Percentiles rank a stretch among this genome's conserved stretches.
These are phyloP conservation scores for Coemansia sp. DNA, from an alignment of 192 early-diverging fungal species.

Conservation along the genomic window DNA sequence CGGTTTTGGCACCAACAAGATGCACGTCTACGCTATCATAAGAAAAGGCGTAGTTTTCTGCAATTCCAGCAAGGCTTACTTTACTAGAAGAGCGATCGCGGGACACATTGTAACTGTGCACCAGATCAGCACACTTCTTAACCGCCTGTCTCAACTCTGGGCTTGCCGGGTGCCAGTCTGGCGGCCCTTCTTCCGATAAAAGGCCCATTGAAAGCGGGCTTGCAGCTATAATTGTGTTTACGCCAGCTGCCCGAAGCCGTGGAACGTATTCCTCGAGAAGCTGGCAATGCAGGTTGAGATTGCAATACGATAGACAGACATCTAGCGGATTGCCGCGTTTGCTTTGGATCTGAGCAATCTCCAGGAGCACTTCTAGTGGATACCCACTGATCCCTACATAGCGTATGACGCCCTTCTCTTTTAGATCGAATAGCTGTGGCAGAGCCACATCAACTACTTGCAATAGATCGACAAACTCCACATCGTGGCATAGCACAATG, in stretches of 20 bases:
- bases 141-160: constrained; percentile 53
- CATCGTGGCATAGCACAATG: constrained; percentile 71
- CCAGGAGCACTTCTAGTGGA: constrained; percentile 62
- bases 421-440: constrained; percentile 55
- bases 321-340: constrained; percentile 59
- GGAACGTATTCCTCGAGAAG: constrained; percentile 55
- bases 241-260: constrained; percentile 57
- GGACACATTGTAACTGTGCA: constrained; percentile 16
- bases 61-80: constrained; percentile 59
- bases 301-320: constrained; percentile 68
- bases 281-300: constrained; percentile 69
- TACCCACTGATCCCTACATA: constrained; percentile 73
- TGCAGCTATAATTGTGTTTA: constrained; percentile 63
- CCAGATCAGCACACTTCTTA: constrained; percentile 46
- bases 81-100: background rate
- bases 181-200: constrained; percentile 54
- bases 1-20: constrained; percentile 39
- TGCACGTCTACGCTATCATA: constrained; percentile 27
- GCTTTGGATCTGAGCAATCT: constrained; percentile 60
- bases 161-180: constrained; percentile 73
- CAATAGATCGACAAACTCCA: constrained; percentile 69
- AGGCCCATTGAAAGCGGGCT: constrained; percentile 75
- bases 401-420: constrained; percentile 60
- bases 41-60: constrained; percentile 47
- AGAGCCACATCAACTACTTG: constrained; percentile 59